Conservation (phyloP, 2,329 filamentous ascomycete genomes). For the Cercospora sojina region DNA sequence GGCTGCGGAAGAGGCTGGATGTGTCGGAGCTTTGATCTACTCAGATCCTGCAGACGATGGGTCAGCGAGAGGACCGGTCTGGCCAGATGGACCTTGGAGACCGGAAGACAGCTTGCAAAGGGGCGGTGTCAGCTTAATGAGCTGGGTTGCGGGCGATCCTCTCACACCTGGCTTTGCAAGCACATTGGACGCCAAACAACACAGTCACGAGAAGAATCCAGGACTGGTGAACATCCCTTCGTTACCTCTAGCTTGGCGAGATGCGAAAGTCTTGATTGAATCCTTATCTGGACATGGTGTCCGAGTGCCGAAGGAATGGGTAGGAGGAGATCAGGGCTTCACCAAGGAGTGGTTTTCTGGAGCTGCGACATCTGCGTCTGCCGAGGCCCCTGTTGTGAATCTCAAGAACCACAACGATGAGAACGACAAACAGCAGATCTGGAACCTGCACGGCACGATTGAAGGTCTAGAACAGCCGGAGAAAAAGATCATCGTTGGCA, state of each 20-base stretch:
- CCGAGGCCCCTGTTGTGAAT: slow-evolving; percentile 63
- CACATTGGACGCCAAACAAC: slow-evolving; percentile 62
- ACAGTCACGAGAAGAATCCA: slow-evolving; percentile 67
- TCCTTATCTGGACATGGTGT: slow-evolving; percentile 73
- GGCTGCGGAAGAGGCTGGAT: slow-evolving; percentile 82
- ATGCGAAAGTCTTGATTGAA: slow-evolving; percentile 77
- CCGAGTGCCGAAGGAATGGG: slow-evolving; percentile 68
- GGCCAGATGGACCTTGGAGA: slow-evolving; percentile 76
- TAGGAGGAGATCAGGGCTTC: slow-evolving; percentile 67
- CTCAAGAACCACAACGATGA: slow-evolving; percentile 88
- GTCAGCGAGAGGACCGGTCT: slow-evolving; percentile 60
- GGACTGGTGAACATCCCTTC: slow-evolving; percentile 83
- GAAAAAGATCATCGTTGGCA: slow-evolving; percentile 86
- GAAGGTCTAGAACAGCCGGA: slow-evolving; percentile 77
- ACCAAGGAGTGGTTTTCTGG: slow-evolving; percentile 78
- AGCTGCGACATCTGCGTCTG: not conserved
- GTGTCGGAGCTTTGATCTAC: slow-evolving; percentile 85
- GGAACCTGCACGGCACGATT: slow-evolving; percentile 86
- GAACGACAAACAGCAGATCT: slow-evolving; percentile 76
- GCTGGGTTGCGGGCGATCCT: slow-evolving; percentile 85
- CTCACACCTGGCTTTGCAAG: slow-evolving; percentile 85
- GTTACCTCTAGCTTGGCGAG: slow-evolving; percentile 83
- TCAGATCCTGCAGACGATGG: slow-evolving; percentile 86
- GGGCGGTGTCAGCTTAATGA: slow-evolving; percentile 75
- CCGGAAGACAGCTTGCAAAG: slow-evolving; percentile 80